These are phyloP conservation scores for Akanthomyces dipterigenus DNA, from an alignment of 2,329 filamentous ascomycete species.

Conservation along the genomic window DNA sequence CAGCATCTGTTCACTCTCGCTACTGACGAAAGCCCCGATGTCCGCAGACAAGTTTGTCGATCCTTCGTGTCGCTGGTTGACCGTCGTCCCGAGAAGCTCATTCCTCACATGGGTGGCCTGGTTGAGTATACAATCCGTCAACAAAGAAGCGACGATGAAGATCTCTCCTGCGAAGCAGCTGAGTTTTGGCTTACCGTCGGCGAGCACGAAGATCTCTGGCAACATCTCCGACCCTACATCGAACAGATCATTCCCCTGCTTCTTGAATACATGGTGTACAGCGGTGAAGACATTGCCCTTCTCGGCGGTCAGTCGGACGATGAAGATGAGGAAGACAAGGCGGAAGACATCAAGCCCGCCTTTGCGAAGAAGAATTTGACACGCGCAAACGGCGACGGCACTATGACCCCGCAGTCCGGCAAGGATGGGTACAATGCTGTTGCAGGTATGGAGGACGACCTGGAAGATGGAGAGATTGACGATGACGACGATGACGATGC, in stretches of 20 bases:
- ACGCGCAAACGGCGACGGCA: conserved; percentile 47
- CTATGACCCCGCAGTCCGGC: conserved; percentile 42
- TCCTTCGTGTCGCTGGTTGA: conserved; percentile 91
- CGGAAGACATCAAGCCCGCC: conserved; percentile 84
- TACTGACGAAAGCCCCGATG: conserved; percentile 68
- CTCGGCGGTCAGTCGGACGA: conserved; percentile 81
- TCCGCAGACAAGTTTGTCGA: conserved; percentile 87
- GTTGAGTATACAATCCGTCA: conserved; percentile 92
- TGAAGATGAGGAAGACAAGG: conserved; percentile 83
- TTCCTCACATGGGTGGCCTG: conserved; percentile 78
- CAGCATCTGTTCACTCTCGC: conserved; percentile 77
- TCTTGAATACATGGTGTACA: conserved; percentile 92
- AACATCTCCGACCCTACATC: conserved; percentile 69
- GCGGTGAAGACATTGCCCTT: conserved; percentile 82
- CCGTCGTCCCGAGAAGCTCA: conserved; percentile 79
- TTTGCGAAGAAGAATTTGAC: conserved; percentile 69
- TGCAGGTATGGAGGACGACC: conserved; percentile 61
- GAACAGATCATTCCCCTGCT: conserved; percentile 83
- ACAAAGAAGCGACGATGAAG: conserved; percentile 80
- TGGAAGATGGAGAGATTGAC: conserved; percentile 82
- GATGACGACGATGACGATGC: conserved; percentile 66
- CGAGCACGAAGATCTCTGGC: conserved; percentile 75
- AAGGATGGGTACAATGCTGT: conserved; percentile 52
- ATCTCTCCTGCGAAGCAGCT: conserved; percentile 86
- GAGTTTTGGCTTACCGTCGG: conserved; percentile 96